Conservation (phyloP, 805 yeast species). For the Kuraishia molischiana region DNA sequence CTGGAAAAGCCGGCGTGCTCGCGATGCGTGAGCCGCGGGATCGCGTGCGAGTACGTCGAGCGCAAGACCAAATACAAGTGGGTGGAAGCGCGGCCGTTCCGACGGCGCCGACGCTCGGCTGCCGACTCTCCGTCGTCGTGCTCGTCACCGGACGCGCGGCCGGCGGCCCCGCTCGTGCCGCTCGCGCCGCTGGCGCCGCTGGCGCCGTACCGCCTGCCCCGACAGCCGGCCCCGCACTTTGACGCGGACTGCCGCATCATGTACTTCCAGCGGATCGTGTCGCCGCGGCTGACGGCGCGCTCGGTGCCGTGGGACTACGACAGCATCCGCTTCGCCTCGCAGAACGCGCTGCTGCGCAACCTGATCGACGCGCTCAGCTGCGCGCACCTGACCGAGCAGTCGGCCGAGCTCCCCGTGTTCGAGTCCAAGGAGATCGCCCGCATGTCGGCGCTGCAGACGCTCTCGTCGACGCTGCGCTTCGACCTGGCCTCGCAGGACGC, state of each 20-base stretch:
- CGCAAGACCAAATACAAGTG: conserved; percentile 31
- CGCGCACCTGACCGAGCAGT: conserved; percentile 12
- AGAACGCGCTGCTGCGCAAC: conserved; percentile 8
- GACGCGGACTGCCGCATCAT: conserved; percentile 6
- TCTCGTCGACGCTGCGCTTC: not conserved
- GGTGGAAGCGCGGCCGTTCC: no score
- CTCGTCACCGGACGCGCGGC: no score
- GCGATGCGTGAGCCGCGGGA: conserved; percentile 27
- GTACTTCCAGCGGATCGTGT: conserved; percentile 13
- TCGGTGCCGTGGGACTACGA: conserved; percentile 8
- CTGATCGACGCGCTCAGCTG: conserved; percentile 12
- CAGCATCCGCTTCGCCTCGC: conserved; percentile 1
- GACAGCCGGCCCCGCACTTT: not conserved
- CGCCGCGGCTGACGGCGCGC: conserved; percentile 15
- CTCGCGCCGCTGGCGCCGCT: no score
- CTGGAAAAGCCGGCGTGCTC: conserved; percentile 28
- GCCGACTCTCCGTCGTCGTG: no score
- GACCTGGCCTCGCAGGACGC: conserved; percentile 2
- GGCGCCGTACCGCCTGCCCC: not conserved
- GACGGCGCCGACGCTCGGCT: no score
- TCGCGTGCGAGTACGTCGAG: conserved; percentile 32
- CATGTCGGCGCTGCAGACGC: conserved; percentile 9
- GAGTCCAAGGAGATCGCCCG: conserved; percentile 6
- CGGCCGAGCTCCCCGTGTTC: not conserved
- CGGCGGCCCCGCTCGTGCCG: no score